Evolutionary conservation across 257 asterid species (phyloP).

Genomic region (Fraxinus quadrangulata): DNA sequence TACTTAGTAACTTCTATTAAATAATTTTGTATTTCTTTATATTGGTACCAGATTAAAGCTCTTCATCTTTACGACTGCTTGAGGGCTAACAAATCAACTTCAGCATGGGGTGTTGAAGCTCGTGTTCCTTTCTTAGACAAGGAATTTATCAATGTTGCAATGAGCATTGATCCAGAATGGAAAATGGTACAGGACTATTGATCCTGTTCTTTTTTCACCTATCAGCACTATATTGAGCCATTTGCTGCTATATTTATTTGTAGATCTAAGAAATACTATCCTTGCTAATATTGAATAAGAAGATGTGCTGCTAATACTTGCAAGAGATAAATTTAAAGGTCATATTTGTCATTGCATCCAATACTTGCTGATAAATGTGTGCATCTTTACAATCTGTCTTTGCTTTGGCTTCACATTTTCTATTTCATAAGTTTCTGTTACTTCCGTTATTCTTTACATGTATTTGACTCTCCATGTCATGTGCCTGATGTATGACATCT

Average conservation of each 20-base stretch:
- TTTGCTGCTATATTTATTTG: neutral
- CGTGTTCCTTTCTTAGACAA: conserved; percentile 98
- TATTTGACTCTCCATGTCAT: too few species aligned
- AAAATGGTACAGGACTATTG: conserved; percentile 63
- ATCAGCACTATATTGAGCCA: neutral
- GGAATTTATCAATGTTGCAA: conserved; percentile 84
- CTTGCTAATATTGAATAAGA: too few species aligned
- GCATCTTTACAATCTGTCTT: too few species aligned
- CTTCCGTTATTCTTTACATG: too few species aligned
- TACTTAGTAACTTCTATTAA: conserved; percentile 26
- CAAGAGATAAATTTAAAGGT: too few species aligned
- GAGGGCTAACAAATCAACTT: conserved; percentile 42
- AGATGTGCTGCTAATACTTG: too few species aligned
- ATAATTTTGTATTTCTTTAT: conserved; percentile 9
- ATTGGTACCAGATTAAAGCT: conserved; percentile 45
- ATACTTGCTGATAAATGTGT: too few species aligned
- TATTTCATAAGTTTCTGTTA: too few species aligned
- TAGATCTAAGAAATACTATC: too few species aligned
- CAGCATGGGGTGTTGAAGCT: conserved; percentile 99
- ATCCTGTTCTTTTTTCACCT: neutral
- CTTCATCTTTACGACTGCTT: conserved; percentile 71
- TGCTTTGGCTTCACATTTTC: too few species aligned
- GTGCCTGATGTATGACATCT: too few species aligned
- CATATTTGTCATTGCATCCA: too few species aligned
- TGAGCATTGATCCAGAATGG: conserved; percentile 93